These are phyloP conservation scores for Globisporangium radiosum DNA, from an alignment of 352 stramenopile genomes.

Conservation along the genomic window DNA sequence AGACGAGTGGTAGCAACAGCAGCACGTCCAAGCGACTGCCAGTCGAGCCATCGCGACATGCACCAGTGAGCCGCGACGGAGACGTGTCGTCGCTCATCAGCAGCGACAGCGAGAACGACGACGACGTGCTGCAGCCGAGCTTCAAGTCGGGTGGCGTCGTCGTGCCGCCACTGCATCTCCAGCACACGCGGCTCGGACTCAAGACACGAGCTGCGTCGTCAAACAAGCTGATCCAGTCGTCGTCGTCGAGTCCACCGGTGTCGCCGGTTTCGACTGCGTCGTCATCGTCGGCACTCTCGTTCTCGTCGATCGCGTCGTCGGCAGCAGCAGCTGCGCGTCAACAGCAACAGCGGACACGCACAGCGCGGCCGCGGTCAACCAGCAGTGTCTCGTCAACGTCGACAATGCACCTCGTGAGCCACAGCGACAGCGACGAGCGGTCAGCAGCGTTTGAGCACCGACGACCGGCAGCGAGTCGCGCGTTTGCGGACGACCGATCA, in stretches of 20 bases:
- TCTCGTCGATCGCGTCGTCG: slow-evolving; percentile 11
- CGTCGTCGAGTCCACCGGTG: slow-evolving; percentile 28
- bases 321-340: background rate
- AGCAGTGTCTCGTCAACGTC: slow-evolving; percentile 25
- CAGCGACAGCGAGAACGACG: slow-evolving; percentile 71
- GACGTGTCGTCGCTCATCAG: slow-evolving; percentile 74
- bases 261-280: slow-evolving; percentile 41
- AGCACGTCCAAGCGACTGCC: background rate
- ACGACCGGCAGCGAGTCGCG: background rate
- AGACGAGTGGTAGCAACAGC: background rate
- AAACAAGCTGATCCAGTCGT: background rate
- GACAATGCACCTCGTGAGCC: slow-evolving; percentile 19
- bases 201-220: background rate
- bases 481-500: background rate
- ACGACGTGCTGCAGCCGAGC: slow-evolving; percentile 50
- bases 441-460: slow-evolving; percentile 3
- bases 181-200: background rate
- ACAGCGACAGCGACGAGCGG: slow-evolving; percentile 20
- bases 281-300: slow-evolving; percentile 30
- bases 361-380: slow-evolving; percentile 8
- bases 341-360: background rate
- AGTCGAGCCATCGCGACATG: background rate
- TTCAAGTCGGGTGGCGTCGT: slow-evolving; percentile 30
- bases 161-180: slow-evolving; percentile 6
- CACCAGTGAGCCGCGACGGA: slow-evolving; percentile 26